These are phyloP conservation scores for Capsella bursapastoris DNA, from an alignment of 345 rosid genomes.

Conservation along the genomic window DNA sequence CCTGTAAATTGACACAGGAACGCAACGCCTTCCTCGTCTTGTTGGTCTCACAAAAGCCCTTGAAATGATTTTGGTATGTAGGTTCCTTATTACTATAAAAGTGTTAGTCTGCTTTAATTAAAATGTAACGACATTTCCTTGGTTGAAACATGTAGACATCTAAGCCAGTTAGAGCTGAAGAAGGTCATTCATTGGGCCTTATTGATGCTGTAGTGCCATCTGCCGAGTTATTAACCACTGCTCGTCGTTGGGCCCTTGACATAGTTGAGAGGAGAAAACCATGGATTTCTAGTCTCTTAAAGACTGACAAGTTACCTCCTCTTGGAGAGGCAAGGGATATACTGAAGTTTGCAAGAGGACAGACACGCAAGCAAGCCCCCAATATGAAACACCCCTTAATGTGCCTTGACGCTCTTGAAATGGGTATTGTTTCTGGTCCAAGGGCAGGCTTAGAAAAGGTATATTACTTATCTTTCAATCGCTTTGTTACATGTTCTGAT, in stretches of 20 bases:
- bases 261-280: conserved; percentile 73
- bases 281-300: conserved; percentile 80
- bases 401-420: conserved; percentile 86
- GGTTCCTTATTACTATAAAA: conserved; percentile 25
- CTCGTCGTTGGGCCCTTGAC: conserved; percentile 89
- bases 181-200: conserved; percentile 78
- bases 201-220: conserved; percentile 80
- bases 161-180: conserved; percentile 73
- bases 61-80: conserved; percentile 94
- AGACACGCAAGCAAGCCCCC: conserved; percentile 77
- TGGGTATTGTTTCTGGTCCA: conserved; percentile 83
- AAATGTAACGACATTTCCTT: conserved; percentile 5
- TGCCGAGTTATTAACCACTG: conserved; percentile 62
- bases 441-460: conserved; percentile 90
- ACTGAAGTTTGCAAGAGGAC: conserved; percentile 77
- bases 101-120: conserved; percentile 23
- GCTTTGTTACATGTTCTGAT: conserved; percentile 9
- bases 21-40: conserved; percentile 99
- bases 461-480: conserved; percentile 10
- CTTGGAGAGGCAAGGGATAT: conserved; percentile 93
- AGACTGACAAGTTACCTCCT: conserved; percentile 79
- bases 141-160: conserved; percentile 60
- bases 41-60: conserved; percentile 92
- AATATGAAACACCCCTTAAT: conserved; percentile 82
- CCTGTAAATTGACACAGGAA: conserved; percentile 64